phyloP scores from a whole-genome alignment of 1,284 basidiomycete species.

The Mycosarcoma mackinlayi region DNA sequence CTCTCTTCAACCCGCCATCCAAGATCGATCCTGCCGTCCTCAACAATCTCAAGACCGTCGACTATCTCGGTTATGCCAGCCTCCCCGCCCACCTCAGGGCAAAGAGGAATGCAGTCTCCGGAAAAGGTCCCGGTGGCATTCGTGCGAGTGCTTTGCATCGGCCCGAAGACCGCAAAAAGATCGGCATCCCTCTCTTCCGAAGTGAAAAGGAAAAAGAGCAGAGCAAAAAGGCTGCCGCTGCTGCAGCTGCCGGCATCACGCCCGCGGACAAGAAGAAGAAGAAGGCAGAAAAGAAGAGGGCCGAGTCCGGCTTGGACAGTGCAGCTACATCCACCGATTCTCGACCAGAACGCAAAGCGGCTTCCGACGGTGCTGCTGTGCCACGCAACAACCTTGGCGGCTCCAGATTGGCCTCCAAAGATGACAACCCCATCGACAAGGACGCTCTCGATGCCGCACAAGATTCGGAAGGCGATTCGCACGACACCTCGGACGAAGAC shows the following conservation, averaged over 20 bases:
- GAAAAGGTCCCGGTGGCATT: slow-evolving; percentile 56
- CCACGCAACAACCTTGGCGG: background rate
- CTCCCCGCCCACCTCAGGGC: slow-evolving; percentile 85
- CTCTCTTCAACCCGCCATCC: slow-evolving; percentile 74
- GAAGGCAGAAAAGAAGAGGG: slow-evolving; percentile 34
- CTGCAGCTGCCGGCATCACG: slow-evolving; percentile 29
- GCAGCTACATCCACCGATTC: slow-evolving; percentile 23
- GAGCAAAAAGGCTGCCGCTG: slow-evolving; percentile 58
- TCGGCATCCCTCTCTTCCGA: slow-evolving; percentile 77
- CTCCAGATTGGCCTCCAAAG: slow-evolving; percentile 14
- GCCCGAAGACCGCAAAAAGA: slow-evolving; percentile 60
- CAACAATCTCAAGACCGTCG: slow-evolving; percentile 82
- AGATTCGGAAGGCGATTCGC: slow-evolving; percentile 12
- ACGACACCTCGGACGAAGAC: slow-evolving; percentile 14
- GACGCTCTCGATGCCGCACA: background rate
- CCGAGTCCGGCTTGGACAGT: slow-evolving; percentile 28
- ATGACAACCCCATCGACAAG: slow-evolving; percentile 9
- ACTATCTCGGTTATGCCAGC: slow-evolving; percentile 86
- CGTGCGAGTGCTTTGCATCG: slow-evolving; percentile 47
- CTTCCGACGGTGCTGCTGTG: slow-evolving; percentile 3
- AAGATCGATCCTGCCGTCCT: slow-evolving; percentile 84
- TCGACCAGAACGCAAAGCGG: slow-evolving; percentile 8
- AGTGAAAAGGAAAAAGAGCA: slow-evolving; percentile 76
- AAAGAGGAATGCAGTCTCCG: slow-evolving; percentile 79
- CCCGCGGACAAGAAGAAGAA: slow-evolving; percentile 44